A percentile compares a stretch with the other conserved stretches of the same genome.
phyloP scores from a whole-genome alignment of 208 protist species.

The Tritrichomonas musculus region DNA sequence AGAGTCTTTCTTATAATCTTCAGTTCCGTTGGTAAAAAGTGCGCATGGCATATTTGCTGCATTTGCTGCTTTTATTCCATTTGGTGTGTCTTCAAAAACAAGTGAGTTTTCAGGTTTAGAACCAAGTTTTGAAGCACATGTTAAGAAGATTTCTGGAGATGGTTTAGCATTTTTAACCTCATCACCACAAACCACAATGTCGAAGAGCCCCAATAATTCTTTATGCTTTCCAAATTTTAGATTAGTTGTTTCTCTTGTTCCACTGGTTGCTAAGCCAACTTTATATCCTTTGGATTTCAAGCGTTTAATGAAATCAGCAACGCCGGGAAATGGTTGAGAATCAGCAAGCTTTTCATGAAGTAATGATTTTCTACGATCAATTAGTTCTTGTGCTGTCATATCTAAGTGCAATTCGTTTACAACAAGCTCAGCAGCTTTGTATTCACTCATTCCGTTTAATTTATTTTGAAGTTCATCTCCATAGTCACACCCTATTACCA shows the following conservation, averaged over 20 bases:
- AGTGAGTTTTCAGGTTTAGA: background rate
- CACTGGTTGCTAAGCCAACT: background rate
- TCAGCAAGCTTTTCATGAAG: background rate
- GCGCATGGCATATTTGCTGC: background rate
- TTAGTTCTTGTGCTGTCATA: background rate
- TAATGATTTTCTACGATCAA: background rate
- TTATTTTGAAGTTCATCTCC: background rate
- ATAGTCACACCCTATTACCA: background rate
- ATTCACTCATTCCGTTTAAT: background rate
- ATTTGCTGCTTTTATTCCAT: background rate
- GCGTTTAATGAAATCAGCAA: background rate
- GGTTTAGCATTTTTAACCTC: background rate
- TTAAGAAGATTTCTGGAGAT: background rate
- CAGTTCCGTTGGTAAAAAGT: background rate
- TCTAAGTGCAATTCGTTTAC: background rate
- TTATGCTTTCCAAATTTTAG: background rate
- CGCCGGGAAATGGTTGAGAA: background rate
- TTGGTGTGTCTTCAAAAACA: background rate
- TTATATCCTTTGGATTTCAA: background rate
- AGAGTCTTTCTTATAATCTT: too few relatives aligned
- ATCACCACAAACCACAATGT: background rate
- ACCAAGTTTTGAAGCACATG: background rate
- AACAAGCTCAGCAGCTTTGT: background rate
- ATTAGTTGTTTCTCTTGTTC: background rate
- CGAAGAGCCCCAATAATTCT: background rate